These are phyloP conservation scores for Pascua guehoae DNA, from an alignment of 1,284 basidiomycete genomes.

Conservation along the genomic window DNA sequence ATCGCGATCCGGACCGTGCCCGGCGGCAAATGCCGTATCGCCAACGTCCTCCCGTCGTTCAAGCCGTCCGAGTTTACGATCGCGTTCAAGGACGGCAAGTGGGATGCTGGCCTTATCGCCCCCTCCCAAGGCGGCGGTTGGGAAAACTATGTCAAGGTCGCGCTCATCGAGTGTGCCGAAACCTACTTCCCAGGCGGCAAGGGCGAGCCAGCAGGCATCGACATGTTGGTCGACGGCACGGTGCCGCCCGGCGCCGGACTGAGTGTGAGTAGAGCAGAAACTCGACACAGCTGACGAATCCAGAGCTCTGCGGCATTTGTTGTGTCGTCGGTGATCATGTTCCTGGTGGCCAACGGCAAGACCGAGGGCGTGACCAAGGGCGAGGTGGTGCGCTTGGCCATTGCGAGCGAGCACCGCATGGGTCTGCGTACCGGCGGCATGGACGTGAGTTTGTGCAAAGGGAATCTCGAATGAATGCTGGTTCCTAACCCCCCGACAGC, in stretches of 20 bases:
- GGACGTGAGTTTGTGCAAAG: constrained; percentile 51
- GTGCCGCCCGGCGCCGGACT: constrained; percentile 78
- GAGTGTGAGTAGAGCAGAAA: constrained; percentile 58
- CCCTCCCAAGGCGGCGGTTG: constrained; percentile 65
- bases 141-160: constrained; percentile 81
- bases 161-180: constrained; percentile 27
- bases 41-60: constrained; percentile 57
- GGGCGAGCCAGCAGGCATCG: constrained; percentile 62
- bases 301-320: constrained; percentile 67
- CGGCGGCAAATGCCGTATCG: constrained; percentile 44
- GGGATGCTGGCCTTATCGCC: constrained; percentile 65
- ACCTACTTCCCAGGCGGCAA: constrained; percentile 21
- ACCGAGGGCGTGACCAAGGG: constrained; percentile 62
- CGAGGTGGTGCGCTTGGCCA: constrained; percentile 66
- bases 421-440: constrained; percentile 55
- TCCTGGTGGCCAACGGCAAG: constrained; percentile 69
- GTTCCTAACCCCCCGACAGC: constrained; percentile 48
- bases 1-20: constrained; percentile 62
- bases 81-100: constrained; percentile 57
- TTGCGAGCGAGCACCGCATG: constrained; percentile 77
- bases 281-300: not conserved
- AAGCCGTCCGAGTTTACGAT: constrained; percentile 58
- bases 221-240: constrained; percentile 69
- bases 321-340: constrained; percentile 72
- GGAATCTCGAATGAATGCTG: no score